Evolutionary conservation across 2,329 filamentous ascomycete genomes (phyloP), one percentile per base, ranked within the genome.

Genomic region (Rhynchosporium secalis): DNA sequence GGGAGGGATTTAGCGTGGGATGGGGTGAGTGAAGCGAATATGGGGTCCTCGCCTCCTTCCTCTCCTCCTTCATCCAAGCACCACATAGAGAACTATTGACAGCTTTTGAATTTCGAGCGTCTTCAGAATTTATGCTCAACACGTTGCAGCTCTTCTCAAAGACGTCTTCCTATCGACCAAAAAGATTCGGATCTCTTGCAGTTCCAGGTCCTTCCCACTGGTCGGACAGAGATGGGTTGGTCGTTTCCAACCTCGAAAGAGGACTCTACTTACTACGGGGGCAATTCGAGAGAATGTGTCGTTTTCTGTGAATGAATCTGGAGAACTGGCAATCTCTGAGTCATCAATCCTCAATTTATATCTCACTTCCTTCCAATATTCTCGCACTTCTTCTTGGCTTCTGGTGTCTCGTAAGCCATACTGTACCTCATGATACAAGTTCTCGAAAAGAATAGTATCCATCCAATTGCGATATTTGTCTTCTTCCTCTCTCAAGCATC

Each of bases 341-440:
- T 58, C 47, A n/a, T 61, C 54, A 29, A 57, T 55, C 7, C 15
- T 8, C 43, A 62, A 38, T 5, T 51, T 20, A 28, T 33, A 36
- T 43, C 45, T 56, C 36, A 65, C 43, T 36, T 58, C 20, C 15
- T 60, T 28, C 57, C 58, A 49, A 57, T 46, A 64, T 51, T 36
- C 54, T 29, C 26, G 28, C 15, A 43, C 40, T 26, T 41, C 52
- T 28, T 15, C 43, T 38, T 28, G 49, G 12, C 31, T 36, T 36
- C 60, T 62, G 33, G 56, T 46, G 38, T 51, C 41, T 43, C 38
- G 7, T 8, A 54, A 10, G 12, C 43, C 29, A 4, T 63, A 33
- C 20, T 52, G 46, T n/a, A 63, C 62, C 47, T 71, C 69, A 20
- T 66, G 46, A 3, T 51, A 56, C 8, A 68, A 52, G 31, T 56